Conservation (phyloP, 192 early-diverging fungal genomes). For the Backusella tarrabulga region DNA sequence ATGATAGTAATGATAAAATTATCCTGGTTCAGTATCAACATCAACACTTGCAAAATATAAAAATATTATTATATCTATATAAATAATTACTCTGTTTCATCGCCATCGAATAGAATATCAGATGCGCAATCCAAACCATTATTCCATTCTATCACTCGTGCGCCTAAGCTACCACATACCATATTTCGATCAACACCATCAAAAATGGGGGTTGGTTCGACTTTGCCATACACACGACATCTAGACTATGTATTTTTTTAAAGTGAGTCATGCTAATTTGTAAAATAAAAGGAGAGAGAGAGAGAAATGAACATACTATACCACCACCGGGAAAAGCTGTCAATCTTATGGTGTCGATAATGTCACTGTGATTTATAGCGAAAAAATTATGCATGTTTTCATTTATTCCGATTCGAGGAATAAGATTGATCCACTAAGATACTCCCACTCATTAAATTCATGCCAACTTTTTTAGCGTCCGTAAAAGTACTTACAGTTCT, state of each 20-base stretch:
- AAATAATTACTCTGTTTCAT: constrained; percentile 1
- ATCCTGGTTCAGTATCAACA: neutral
- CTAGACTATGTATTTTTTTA: neutral
- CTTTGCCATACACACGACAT: neutral
- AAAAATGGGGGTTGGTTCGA: neutral
- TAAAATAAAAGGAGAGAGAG: neutral
- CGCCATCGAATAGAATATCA: neutral
- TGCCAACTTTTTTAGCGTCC: neutral
- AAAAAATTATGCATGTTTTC: neutral
- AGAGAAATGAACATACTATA: neutral
- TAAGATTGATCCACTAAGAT: neutral
- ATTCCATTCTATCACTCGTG: neutral
- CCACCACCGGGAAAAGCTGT: neutral
- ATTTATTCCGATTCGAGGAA: neutral
- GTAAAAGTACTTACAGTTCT: neutral
- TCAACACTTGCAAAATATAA: neutral
- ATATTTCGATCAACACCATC: neutral
- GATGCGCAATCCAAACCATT: neutral
- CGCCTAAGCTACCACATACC: neutral
- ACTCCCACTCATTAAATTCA: neutral
- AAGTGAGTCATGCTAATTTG: too few relatives aligned
- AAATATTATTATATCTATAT: neutral
- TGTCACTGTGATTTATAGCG: neutral
- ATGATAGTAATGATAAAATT: neutral
- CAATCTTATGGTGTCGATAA: neutral